Conservation (phyloP, 2,329 filamentous ascomycete genomes). For the Hypoxylon sp. region DNA sequence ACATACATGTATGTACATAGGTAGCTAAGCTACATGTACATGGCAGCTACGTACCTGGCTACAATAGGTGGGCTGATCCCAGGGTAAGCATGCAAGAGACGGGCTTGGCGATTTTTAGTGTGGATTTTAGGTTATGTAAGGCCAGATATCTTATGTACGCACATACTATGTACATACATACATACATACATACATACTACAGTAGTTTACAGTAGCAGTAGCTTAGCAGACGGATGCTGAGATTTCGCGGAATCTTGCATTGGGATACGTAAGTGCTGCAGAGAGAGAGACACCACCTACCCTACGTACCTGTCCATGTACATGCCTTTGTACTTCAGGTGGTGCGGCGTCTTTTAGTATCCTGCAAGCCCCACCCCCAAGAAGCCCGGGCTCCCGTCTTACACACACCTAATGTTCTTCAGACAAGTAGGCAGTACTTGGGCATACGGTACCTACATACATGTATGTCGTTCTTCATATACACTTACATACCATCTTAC, state of each 20-base stretch:
- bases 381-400: slow-evolving; percentile 45
- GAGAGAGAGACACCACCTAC: slow-evolving; percentile 39
- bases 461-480: slow-evolving; percentile 9
- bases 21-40: slow-evolving; percentile 32
- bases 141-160: slow-evolving; percentile 16
- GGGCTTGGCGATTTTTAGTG: slow-evolving; percentile 51
- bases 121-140: slow-evolving; percentile 47
- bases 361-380: slow-evolving; percentile 44
- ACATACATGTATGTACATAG: slow-evolving; percentile 28
- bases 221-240: slow-evolving; percentile 42
- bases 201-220: not conserved
- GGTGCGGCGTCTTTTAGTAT: slow-evolving; percentile 46
- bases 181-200: not conserved
- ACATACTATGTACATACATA: not conserved
- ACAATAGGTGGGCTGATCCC: slow-evolving; percentile 38
- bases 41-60: slow-evolving; percentile 35
- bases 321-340: slow-evolving; percentile 37
- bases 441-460: slow-evolving; percentile 18
- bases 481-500: not conserved
- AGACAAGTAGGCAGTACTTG: slow-evolving; percentile 4
- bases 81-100: slow-evolving; percentile 48
- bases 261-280: slow-evolving; percentile 53
- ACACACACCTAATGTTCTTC: slow-evolving; percentile 28
- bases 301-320: not conserved
- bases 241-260: slow-evolving; percentile 55